These are phyloP conservation scores for Calonectria fujianensis DNA, from an alignment of 2,329 filamentous ascomycete genomes.

Conservation along the genomic window DNA sequence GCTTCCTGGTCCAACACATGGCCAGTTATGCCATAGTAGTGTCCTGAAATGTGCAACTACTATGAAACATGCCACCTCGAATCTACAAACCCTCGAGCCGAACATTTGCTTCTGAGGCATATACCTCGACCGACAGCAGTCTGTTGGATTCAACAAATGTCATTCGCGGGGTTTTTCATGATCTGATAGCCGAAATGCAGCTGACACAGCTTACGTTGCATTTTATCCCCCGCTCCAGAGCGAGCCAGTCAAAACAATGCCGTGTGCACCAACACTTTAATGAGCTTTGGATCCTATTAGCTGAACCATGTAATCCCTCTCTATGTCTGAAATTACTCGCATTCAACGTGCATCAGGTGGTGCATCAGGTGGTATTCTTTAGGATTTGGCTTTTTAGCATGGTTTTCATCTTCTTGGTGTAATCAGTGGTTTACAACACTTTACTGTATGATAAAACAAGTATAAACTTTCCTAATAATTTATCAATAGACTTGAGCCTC, in stretches of 20 bases:
- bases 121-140: neutral
- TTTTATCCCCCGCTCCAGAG: neutral
- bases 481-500: no score
- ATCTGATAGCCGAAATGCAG: neutral
- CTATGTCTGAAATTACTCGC: neutral
- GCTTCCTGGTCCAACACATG: neutral
- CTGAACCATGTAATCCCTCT: neutral
- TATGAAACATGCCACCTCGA: neutral
- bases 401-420: neutral
- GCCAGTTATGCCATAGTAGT: neutral
- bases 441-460: no score
- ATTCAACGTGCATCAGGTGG: neutral
- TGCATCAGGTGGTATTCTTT: no score
- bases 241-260: neutral
- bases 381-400: neutral
- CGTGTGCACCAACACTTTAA: neutral
- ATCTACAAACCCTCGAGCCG: neutral
- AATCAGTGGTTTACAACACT: no score
- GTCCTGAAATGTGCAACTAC: neutral
- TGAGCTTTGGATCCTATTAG: neutral
- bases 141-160: neutral
- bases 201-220: neutral
- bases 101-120: neutral
- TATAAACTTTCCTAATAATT: no score
- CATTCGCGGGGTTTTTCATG: neutral